Evolutionary conservation across 2,329 filamentous ascomycete genomes (phyloP).

Genomic region (Aspergillus ibericus): DNA sequence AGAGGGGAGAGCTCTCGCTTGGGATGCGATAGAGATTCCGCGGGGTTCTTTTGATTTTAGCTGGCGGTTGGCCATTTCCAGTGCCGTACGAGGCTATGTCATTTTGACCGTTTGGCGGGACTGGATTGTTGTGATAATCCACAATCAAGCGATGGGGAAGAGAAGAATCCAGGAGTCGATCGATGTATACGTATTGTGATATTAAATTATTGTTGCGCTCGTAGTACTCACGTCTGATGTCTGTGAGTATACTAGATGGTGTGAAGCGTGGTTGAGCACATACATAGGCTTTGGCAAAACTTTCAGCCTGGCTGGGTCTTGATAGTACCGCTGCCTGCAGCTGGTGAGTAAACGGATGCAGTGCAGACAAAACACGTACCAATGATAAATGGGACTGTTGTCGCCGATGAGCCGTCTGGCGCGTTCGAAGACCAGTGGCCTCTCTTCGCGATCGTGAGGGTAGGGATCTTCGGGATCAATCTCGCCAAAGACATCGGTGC

Average conservation of each 20-base stretch:
- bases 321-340: slow-evolving; percentile 73
- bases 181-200: slow-evolving; percentile 91
- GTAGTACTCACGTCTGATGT: slow-evolving; percentile 72
- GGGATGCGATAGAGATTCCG: slow-evolving; percentile 77
- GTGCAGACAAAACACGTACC: slow-evolving; percentile 44
- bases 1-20: slow-evolving; percentile 32
- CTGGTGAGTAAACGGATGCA: background rate
- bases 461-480: slow-evolving; percentile 9
- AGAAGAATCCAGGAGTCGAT: slow-evolving; percentile 83
- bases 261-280: slow-evolving; percentile 19
- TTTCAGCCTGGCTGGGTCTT: slow-evolving; percentile 71
- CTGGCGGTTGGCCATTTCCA: slow-evolving; percentile 22
- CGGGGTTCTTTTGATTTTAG: slow-evolving; percentile 69
- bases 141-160: slow-evolving; percentile 90
- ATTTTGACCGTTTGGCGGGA: slow-evolving; percentile 27
- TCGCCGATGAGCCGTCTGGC: slow-evolving; percentile 69
- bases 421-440: slow-evolving; percentile 13
- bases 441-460: slow-evolving; percentile 33
- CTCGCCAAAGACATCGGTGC: slow-evolving; percentile 19
- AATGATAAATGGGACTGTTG: slow-evolving; percentile 80
- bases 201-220: slow-evolving; percentile 85
- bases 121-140: slow-evolving; percentile 62
- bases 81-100: slow-evolving; percentile 47
- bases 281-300: slow-evolving; percentile 70
- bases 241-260: background rate